These are phyloP conservation scores for Podila epicladia DNA, from an alignment of 192 early-diverging fungal species.

Conservation along the genomic window DNA sequence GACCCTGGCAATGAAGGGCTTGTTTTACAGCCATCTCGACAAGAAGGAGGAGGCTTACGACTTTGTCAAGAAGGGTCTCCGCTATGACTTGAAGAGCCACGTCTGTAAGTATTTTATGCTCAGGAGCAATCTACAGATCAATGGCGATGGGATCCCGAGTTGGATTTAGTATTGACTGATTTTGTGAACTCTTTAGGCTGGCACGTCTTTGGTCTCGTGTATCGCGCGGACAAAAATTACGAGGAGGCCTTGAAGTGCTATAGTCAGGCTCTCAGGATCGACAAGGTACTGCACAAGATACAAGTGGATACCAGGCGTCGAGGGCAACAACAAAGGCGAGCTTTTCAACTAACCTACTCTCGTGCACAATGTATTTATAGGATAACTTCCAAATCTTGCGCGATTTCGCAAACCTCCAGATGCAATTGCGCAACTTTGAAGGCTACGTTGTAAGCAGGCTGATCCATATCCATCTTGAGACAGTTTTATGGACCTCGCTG, in stretches of 20 bases:
- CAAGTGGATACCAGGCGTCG: not conserved
- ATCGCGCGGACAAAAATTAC: constrained; percentile 93
- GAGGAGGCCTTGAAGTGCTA: constrained; percentile 94
- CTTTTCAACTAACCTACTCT: not conserved
- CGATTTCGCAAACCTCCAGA: constrained; percentile 88
- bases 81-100: constrained; percentile 82
- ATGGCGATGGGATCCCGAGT: no score
- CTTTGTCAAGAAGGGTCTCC: constrained; percentile 85
- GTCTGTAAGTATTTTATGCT: constrained; percentile 70
- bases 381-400: constrained; percentile 94
- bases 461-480: no score
- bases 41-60: constrained; percentile 93
- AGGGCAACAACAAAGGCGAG: no score
- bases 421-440: constrained; percentile 89
- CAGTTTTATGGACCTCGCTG: not conserved
- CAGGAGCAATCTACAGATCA: not conserved
- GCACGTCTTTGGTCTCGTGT: constrained; percentile 97
- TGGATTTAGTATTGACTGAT: not conserved
- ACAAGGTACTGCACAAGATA: constrained; percentile 63
- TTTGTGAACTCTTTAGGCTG: constrained; percentile 66
- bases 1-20: constrained; percentile 95
- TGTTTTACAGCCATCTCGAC: constrained; percentile 91
- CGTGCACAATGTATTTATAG: not conserved
- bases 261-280: constrained; percentile 83
- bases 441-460: constrained; percentile 59